phyloP scores from a whole-genome alignment of 2,329 filamentous ascomycete genomes.

The Sporothrix phasma region DNA sequence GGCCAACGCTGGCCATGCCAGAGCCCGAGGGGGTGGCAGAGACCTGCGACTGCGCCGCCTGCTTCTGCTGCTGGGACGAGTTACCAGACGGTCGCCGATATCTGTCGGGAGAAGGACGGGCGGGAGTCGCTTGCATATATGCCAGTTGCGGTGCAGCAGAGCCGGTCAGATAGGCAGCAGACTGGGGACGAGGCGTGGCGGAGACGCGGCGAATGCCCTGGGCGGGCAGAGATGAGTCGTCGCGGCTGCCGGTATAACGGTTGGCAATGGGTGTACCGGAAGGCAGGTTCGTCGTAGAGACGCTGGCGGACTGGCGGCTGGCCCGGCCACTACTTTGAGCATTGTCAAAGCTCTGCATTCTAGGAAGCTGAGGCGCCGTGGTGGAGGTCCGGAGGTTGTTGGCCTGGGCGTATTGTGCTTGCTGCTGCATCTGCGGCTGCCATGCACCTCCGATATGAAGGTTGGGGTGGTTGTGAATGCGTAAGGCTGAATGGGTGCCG shows the following conservation, averaged over 20 bases:
- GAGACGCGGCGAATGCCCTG: slow-evolving; percentile 32
- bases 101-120: slow-evolving; percentile 67
- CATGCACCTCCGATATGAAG: slow-evolving; percentile 36
- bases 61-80: slow-evolving; percentile 20
- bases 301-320: slow-evolving; percentile 28
- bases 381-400: slow-evolving; percentile 34
- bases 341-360: slow-evolving; percentile 30
- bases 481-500: slow-evolving; percentile 61
- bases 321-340: background rate
- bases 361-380: slow-evolving; percentile 36
- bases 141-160: slow-evolving; percentile 36
- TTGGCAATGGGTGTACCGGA: slow-evolving; percentile 25
- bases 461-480: slow-evolving; percentile 62
- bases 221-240: slow-evolving; percentile 39
- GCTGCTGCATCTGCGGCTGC: slow-evolving; percentile 12
- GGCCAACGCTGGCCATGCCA: slow-evolving; percentile 44
- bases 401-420: background rate
- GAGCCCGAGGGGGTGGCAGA: slow-evolving; percentile 41
- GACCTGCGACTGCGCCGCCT: slow-evolving; percentile 21
- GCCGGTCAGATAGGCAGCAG: slow-evolving; percentile 30
- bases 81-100: slow-evolving; percentile 61
- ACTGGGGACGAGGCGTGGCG: slow-evolving; percentile 33
- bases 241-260: slow-evolving; percentile 35
- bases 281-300: slow-evolving; percentile 32
- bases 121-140: slow-evolving; percentile 46